A percentile compares a stretch with the other conserved stretches of the same genome.
These are phyloP conservation scores for Xylaria sp. DNA, from an alignment of 2,329 filamentous ascomycete species.

Conservation along the genomic window DNA sequence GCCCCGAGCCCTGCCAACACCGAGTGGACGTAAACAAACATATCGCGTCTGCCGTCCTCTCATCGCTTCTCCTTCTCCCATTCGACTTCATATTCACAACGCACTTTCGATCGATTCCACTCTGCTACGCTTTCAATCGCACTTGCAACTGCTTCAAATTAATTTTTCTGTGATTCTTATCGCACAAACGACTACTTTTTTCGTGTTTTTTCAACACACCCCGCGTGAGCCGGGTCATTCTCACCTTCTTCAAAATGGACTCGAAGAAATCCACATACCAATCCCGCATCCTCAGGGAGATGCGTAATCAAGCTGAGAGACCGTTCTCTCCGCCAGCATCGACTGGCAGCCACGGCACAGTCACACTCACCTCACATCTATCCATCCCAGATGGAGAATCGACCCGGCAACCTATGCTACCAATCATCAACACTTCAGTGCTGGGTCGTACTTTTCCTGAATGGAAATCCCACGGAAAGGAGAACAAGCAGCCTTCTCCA, in stretches of 20 bases:
- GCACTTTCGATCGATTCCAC: slow-evolving; percentile 21
- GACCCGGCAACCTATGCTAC: slow-evolving; percentile 51
- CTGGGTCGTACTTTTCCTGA: slow-evolving; percentile 63
- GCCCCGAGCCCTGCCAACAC: slow-evolving; percentile 16
- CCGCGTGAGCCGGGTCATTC: slow-evolving; percentile 30
- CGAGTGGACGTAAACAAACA: slow-evolving; percentile 29
- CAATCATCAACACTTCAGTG: slow-evolving; percentile 49
- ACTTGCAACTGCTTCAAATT: slow-evolving; percentile 30
- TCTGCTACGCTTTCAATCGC: slow-evolving; percentile 26
- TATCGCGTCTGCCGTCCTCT: slow-evolving; percentile 22
- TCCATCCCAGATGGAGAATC: slow-evolving; percentile 65
- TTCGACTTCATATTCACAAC: slow-evolving; percentile 15
- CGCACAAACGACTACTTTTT: slow-evolving; percentile 7
- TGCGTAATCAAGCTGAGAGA: slow-evolving; percentile 56
- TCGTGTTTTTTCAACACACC: slow-evolving; percentile 19
- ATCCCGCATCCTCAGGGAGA: slow-evolving; percentile 51
- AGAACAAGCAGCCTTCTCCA: slow-evolving; percentile 47
- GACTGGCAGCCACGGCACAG: slow-evolving; percentile 66
- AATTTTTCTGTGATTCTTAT: slow-evolving; percentile 5
- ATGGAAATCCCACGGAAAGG: slow-evolving; percentile 50
- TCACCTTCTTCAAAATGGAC: slow-evolving; percentile 39
- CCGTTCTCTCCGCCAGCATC: slow-evolving; percentile 68
- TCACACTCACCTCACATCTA: slow-evolving; percentile 65
- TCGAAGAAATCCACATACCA: slow-evolving; percentile 44
- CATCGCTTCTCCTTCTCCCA: slow-evolving; percentile 21